Percentiles rank a stretch among this genome's conserved stretches.
Conservation (phyloP, 106 monocot genomes). For the Xerophyta viscosa region DNA sequence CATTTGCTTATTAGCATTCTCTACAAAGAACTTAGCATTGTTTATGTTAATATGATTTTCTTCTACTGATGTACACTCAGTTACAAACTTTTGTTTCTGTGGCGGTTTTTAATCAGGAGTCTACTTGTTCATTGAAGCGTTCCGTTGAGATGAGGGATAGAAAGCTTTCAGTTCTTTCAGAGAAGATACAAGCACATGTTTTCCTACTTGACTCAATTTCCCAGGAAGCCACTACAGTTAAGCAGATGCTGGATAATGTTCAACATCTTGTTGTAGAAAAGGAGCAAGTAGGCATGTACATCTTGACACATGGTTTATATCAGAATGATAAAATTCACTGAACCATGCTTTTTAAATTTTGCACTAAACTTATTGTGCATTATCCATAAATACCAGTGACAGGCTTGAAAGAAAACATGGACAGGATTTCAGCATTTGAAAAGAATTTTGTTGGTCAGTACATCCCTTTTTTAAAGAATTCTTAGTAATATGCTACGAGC, state of each 20-base stretch:
- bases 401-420: constrained; percentile 37
- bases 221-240: constrained; percentile 39
- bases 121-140: constrained; percentile 21
- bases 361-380: not conserved
- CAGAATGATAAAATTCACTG: not conserved
- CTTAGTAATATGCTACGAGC: too few relatives aligned
- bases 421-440: constrained; percentile 30
- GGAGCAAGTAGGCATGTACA: constrained; percentile 40
- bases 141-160: constrained; percentile 32
- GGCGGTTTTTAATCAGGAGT: too few relatives aligned
- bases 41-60: too few relatives aligned
- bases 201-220: constrained; percentile 28
- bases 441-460: constrained; percentile 47
- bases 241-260: constrained; percentile 30
- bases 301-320: too few relatives aligned
- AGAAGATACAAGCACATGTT: constrained; percentile 38
- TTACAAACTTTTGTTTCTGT: too few relatives aligned
- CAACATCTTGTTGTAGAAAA: constrained; percentile 33
- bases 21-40: too few relatives aligned
- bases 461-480: not conserved
- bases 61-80: too few relatives aligned
- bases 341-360: not conserved
- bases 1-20: too few relatives aligned
- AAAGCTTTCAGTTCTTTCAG: constrained; percentile 35
- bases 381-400: constrained; percentile 31